phyloP scores from a whole-genome alignment of 2,329 filamentous ascomycete genomes.

The Phyllosticta paracitricarpa region DNA sequence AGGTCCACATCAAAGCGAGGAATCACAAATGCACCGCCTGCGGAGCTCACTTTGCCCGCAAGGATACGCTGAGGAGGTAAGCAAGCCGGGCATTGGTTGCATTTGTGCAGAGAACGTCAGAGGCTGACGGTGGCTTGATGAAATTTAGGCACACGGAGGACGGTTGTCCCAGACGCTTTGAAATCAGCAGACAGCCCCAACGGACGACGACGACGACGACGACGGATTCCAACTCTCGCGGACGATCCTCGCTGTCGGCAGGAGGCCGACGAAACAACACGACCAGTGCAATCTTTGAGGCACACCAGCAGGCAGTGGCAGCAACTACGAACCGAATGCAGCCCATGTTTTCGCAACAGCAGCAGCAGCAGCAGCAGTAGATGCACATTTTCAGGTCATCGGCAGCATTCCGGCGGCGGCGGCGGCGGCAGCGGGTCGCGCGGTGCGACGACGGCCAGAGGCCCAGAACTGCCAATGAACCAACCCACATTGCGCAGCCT shows the following conservation, averaged over 20 bases:
- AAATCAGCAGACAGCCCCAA: constrained; percentile 3
- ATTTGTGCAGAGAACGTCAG: background rate
- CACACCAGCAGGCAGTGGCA: background rate
- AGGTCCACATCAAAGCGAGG: constrained; percentile 65
- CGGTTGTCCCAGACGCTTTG: constrained; percentile 54
- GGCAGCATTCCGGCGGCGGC: background rate
- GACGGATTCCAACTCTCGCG: background rate
- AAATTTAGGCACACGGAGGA: constrained; percentile 60
- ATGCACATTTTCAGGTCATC: background rate
- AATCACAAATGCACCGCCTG: constrained; percentile 64
- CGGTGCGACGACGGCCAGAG: background rate
- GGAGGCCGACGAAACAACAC: background rate
- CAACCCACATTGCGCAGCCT: background rate
- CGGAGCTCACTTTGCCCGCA: constrained; percentile 61
- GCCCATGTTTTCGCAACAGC: background rate
- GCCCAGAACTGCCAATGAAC: background rate
- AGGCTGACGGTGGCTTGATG: background rate
- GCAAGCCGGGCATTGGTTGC: constrained; percentile 14
- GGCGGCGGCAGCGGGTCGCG: background rate
- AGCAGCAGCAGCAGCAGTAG: background rate
- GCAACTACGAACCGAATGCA: background rate
- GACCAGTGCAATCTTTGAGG: background rate
- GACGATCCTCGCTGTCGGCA: background rate
- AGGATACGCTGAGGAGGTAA: constrained; percentile 74
- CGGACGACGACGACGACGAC: background rate